Conservation (phyloP, 371 early-diverging fungal species). For the Mortierella sp. region DNA sequence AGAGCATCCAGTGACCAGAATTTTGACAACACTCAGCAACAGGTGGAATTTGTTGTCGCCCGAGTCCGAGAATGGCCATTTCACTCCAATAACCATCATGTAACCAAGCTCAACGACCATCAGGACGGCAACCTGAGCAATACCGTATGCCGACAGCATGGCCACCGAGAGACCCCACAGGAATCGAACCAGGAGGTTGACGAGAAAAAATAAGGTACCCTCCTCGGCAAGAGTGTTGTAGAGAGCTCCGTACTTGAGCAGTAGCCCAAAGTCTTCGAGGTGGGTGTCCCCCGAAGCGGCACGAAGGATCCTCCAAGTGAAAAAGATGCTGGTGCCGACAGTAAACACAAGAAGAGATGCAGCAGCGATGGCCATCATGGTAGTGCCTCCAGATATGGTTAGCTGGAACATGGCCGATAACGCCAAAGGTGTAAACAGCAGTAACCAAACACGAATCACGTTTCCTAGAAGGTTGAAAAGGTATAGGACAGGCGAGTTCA, state of each 20-base stretch:
- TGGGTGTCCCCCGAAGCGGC: conserved; percentile 25
- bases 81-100: conserved; percentile 52
- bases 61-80: conserved; percentile 52
- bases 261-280: conserved; percentile 62
- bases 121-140: conserved; percentile 46
- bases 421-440: conserved; percentile 52
- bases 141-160: conserved; percentile 50
- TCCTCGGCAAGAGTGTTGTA: conserved; percentile 70
- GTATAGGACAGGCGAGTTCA: neutral
- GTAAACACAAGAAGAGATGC: conserved; percentile 39
- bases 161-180: conserved; percentile 48
- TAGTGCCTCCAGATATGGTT: conserved; percentile 32
- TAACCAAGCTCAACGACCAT: conserved; percentile 49
- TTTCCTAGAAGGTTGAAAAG: conserved; percentile 29
- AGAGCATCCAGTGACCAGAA: conserved; percentile 49
- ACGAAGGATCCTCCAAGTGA: conserved; percentile 47
- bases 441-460: conserved; percentile 44
- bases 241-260: conserved; percentile 66
- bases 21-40: conserved; percentile 28
- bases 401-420: conserved; percentile 58
- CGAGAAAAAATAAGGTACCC: conserved; percentile 63
- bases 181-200: conserved; percentile 54
- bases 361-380: conserved; percentile 35
- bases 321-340: conserved; percentile 30
- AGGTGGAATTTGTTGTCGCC: conserved; percentile 55